Evolutionary conservation across 148 eudicot species (phyloP), one percentile per base, ranked within the genome.

Genomic region (Cornus controversa): DNA sequence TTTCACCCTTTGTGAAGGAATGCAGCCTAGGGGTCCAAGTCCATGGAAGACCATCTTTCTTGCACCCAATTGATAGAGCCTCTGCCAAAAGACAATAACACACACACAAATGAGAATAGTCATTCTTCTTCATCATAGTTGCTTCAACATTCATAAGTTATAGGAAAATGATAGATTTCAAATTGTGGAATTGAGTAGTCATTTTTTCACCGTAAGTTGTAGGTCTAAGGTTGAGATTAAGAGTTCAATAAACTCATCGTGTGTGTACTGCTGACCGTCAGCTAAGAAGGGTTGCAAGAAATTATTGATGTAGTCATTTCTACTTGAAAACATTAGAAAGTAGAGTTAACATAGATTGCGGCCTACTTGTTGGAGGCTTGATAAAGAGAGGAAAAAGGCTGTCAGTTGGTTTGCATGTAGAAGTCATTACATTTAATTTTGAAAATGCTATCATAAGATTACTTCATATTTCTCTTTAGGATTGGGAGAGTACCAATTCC

Each of bases 301-400:
- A 77, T 94, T 94, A 85, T 94, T 94, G 37, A 94, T 94, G 77
- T 94, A 94, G 64, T 94, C 98, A 76, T 94, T 94, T 87, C 97
- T 93, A 50, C 98, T 97, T 94, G 90, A 67, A 57, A 50, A 50
- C 15, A 50, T 15, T 31, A 31, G 34, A 31, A 31, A 29, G 3
- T 31, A 31, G 1, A 31, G 34, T 50, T 36, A n/a, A 36, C 37
- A 36, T 6, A 36, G 37, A 36, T 36, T 6, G 6, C 6, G 37
- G 37, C 6, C 37, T 36, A 2, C 37, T 36, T 36, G 14, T 47
- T 5, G 53, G 53, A 8, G 53, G 53, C 1, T 47, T 11, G 53
- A 47, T 47, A 47, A 47, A 47, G 10, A 47, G 14, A 47, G 7
- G 53, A 10, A 8, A 47, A 11, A 47, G 6, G 53, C 53, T 11